Conservation (phyloP, 371 early-diverging fungal genomes). For the Rhizopus delemar region DNA sequence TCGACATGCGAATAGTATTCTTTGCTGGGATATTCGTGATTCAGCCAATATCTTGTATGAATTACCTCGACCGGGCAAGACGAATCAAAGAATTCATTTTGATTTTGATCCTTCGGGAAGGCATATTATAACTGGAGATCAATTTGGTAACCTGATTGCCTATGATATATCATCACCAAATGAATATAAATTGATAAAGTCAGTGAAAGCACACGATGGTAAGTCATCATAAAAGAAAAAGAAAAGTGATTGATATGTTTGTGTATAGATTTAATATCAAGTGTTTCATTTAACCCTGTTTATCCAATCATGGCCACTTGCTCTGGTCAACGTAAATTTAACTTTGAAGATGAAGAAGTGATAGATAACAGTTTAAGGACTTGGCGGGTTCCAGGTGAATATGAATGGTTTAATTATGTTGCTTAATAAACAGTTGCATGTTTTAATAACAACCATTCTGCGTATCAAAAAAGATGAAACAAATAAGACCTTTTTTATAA, state of each 20-base stretch:
- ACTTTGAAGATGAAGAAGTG: background rate
- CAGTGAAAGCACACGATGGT: conserved; percentile 31
- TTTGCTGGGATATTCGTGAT: conserved; percentile 75
- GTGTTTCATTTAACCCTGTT: conserved; percentile 62
- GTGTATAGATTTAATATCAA: conserved; percentile 52
- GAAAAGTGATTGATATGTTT: background rate
- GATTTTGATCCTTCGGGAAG: conserved; percentile 62
- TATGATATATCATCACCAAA: conserved; percentile 47
- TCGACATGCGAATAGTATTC: conserved; percentile 53
- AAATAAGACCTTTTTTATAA: too few relatives aligned
- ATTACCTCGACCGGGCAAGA: conserved; percentile 53
- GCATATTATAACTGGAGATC: conserved; percentile 60
- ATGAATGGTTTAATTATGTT: conserved; percentile 37
- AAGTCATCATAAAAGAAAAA: background rate
- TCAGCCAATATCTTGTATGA: conserved; percentile 58
- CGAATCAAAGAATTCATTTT: conserved; percentile 72
- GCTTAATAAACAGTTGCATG: background rate
- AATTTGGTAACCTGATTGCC: conserved; percentile 46
- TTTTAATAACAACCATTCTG: too few relatives aligned
- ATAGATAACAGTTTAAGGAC: conserved; percentile 53
- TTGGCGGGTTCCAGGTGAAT: conserved; percentile 53
- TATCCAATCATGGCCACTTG: conserved; percentile 60
- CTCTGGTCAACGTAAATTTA: conserved; percentile 69
- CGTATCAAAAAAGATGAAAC: too few relatives aligned
- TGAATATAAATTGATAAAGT: conserved; percentile 9